Conservation (phyloP, 75 land plant species). For the Azolla pinnata region DNA sequence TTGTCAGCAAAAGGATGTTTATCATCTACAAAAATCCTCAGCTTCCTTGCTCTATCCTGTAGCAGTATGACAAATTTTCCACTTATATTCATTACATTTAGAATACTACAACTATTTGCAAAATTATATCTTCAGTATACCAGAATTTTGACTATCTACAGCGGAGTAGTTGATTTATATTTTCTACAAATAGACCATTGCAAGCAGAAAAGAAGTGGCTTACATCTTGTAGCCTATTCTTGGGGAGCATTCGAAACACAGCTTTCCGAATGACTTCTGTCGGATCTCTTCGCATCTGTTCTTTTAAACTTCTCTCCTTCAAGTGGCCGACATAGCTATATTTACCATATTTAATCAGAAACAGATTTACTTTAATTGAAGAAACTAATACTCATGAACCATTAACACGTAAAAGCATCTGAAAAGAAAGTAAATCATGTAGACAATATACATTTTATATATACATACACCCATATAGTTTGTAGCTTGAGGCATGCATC, state of each 20-base stretch:
- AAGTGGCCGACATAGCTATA: conserved; percentile 76
- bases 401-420: too few relatives aligned
- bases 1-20: conserved; percentile 77
- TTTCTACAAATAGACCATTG: too few relatives aligned
- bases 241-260: conserved; percentile 88
- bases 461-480: too few relatives aligned
- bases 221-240: conserved; percentile 81
- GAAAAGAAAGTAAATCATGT: too few relatives aligned
- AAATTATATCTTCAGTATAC: too few relatives aligned
- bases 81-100: neutral
- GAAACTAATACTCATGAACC: too few relatives aligned
- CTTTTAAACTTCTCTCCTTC: conserved; percentile 77
- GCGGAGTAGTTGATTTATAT: too few relatives aligned
- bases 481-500: too few relatives aligned
- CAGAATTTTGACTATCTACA: too few relatives aligned
- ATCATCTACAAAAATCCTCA: conserved; percentile 65
- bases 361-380: neutral
- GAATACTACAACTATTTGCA: neutral
- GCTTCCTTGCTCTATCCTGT: conserved; percentile 81
- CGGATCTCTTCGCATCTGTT: conserved; percentile 76
- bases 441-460: too few relatives aligned
- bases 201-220: too few relatives aligned
- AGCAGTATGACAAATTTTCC: conserved; percentile 3
- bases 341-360: neutral
- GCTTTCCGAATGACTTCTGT: conserved; percentile 93